A percentile compares a stretch with the other conserved stretches of the same genome.
phyloP scores from a whole-genome alignment of 495 filamentous ascomycete genomes.

The Astrothelium macrocarpum region DNA sequence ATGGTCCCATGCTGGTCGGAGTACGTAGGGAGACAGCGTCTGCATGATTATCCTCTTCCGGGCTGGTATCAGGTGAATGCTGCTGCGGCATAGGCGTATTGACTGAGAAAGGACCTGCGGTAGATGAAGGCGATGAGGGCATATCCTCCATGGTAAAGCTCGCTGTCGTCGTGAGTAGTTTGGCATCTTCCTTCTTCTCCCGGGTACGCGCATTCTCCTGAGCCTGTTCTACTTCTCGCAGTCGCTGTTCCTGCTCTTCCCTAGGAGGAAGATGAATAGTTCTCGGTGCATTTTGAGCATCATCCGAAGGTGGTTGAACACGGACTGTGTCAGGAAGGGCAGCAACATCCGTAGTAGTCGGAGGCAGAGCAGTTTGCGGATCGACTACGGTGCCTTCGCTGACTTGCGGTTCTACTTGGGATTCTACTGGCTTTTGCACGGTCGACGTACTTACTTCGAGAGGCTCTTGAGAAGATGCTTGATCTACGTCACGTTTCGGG shows the following conservation, averaged over 20 bases:
- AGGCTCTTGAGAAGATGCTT: not conserved
- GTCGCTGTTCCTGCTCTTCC: constrained; percentile 27
- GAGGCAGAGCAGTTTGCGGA: not conserved
- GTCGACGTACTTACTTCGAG: not conserved
- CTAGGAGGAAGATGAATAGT: constrained; percentile 30
- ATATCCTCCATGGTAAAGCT: constrained; percentile 19
- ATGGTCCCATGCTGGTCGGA: constrained; percentile 24
- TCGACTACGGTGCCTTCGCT: not conserved
- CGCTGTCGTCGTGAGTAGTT: constrained; percentile 3
- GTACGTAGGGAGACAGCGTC: constrained; percentile 28
- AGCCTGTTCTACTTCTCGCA: constrained; percentile 23
- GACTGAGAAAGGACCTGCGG: constrained; percentile 34
- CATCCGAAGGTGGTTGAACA: not conserved
- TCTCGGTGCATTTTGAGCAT: constrained; percentile 15
- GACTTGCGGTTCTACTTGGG: not conserved
- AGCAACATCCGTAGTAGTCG: constrained; percentile 3
- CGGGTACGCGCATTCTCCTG: constrained; percentile 17
- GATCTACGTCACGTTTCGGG: not conserved
- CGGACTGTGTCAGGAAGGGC: not conserved
- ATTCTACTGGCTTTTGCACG: not conserved
- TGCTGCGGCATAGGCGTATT: constrained; percentile 33
- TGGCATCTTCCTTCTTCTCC: constrained; percentile 17
- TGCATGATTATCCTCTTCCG: constrained; percentile 41
- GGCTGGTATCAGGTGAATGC: constrained; percentile 43
- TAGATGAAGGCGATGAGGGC: constrained; percentile 35